Evolutionary conservation across 352 stramenopile species (phyloP), one percentile per base, ranked within the genome.

Genomic region (Phytopythium ostracodes): DNA sequence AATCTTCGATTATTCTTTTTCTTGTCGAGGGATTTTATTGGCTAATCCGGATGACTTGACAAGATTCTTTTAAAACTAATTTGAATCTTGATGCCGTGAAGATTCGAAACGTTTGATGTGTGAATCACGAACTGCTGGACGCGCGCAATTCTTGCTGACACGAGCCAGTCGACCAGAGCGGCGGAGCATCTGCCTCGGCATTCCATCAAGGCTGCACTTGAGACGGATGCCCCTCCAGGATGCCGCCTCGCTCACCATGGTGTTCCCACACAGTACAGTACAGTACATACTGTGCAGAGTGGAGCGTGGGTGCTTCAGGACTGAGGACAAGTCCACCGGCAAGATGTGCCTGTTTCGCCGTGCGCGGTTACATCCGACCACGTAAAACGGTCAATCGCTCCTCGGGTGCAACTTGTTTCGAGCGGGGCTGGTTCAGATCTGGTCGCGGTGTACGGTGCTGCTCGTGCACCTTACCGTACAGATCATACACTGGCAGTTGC

Each of bases 1-100:
- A 58, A 58, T 58, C 52, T 44, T 20, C 3, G 31, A n/a, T 17
- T 11, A n/a, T 58, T 58, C 52, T 58, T 58, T 58, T 58, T 44
- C 31, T 29, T 22, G 15, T 3, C 7, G 18, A 38, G 20, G 15
- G 10, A 2, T 58, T 18, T 18, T 12, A 58, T 58, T 58, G 52
- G 52, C 10, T 44, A 5, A n/a, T 31, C 2, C n/a, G 33, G 7
- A 22, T 27, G 52, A 33, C 20, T 20, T 9, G 18, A 4, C 18
- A 44, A 58, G 52, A 46, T 58, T 58, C 52, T 20, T 31, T n/a
- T 33, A 18, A 10, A n/a, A 46, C 1, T 9, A 8, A 20, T 31
- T 44, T 22, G 52, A 58, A 58, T 58, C 52, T 58, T 27, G 12
- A 15, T 31, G 17, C 7, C 20, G 1, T 1, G 2, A 25, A 58